Evolutionary conservation across 192 early-diverging fungal species (phyloP).

Genomic region (Coemansia biformis): DNA sequence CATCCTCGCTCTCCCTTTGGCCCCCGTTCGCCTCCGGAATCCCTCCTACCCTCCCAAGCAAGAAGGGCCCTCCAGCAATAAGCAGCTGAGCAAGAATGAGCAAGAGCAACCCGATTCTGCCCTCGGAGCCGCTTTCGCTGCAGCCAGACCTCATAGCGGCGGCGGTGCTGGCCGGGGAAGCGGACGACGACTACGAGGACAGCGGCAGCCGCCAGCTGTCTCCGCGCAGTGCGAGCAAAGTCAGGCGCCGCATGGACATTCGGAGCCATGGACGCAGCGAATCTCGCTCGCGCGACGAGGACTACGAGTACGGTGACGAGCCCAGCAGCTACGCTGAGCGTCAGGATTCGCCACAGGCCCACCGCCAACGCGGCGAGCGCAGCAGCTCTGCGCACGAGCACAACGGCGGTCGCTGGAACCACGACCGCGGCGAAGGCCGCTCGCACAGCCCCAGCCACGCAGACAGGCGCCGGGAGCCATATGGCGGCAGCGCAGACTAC

Average conservation of each 20-base stretch:
- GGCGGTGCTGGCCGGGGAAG: slow-evolving; percentile 18
- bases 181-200: background rate
- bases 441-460: slow-evolving; percentile 17
- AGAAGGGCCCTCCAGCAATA: no score
- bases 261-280: slow-evolving; percentile 37
- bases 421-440: slow-evolving; percentile 11
- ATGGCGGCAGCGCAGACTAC: background rate
- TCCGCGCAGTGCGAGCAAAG: slow-evolving; percentile 27
- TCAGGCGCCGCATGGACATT: slow-evolving; percentile 29
- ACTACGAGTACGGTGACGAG: background rate
- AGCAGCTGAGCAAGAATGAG: no score
- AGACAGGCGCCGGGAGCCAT: no score
- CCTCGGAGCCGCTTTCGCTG: slow-evolving; percentile 42
- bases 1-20: no score
- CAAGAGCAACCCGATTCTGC: slow-evolving; percentile 43
- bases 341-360: background rate
- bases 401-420: background rate
- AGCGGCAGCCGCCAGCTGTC: slow-evolving; percentile 3
- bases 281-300: slow-evolving; percentile 9
- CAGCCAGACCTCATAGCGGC: slow-evolving; percentile 33
- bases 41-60: no score
- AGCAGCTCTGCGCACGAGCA: background rate
- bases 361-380: background rate
- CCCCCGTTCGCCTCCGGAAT: no score
- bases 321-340: background rate